phyloP scores from a whole-genome alignment of 345 rosid genomes.

The Populus tremula region DNA sequence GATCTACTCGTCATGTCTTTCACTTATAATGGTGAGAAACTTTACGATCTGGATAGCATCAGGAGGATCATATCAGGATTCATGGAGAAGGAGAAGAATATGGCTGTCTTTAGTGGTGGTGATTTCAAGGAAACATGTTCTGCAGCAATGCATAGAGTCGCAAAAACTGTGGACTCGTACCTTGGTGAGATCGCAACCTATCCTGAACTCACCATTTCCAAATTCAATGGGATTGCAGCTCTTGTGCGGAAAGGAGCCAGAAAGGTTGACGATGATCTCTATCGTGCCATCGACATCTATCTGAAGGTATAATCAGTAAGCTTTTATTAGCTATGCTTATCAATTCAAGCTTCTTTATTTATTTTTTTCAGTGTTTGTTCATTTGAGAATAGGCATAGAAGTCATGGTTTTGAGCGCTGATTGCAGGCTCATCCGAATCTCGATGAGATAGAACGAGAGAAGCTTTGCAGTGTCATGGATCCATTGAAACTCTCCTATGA shows the following conservation, averaged over 20 bases:
- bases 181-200: conserved; percentile 70
- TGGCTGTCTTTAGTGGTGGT: conserved; percentile 70
- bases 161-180: conserved; percentile 70
- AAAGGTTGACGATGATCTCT: conserved; percentile 75
- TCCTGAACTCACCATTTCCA: conserved; percentile 62
- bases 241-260: conserved; percentile 72
- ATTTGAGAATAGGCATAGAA: neutral
- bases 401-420: neutral
- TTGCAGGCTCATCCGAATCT: conserved; percentile 70
- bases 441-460: conserved; percentile 89
- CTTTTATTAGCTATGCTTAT: neutral
- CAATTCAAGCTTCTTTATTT: neutral
- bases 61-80: conserved; percentile 64
- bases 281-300: conserved; percentile 82
- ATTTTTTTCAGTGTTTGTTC: neutral
- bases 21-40: conserved; percentile 80
- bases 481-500: conserved; percentile 77
- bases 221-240: conserved; percentile 78
- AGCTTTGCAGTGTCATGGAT: conserved; percentile 86
- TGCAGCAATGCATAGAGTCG: conserved; percentile 54
- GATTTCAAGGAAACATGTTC: conserved; percentile 52
- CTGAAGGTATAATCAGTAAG: conserved; percentile 48
- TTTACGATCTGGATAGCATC: conserved; percentile 77
- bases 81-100: conserved; percentile 81
- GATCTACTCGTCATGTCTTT: conserved; percentile 77